Percentiles rank a stretch among this genome's conserved stretches.
These are phyloP conservation scores for Vaccinium darrowii DNA, from an alignment of 148 eudicot species.

Conservation along the genomic window DNA sequence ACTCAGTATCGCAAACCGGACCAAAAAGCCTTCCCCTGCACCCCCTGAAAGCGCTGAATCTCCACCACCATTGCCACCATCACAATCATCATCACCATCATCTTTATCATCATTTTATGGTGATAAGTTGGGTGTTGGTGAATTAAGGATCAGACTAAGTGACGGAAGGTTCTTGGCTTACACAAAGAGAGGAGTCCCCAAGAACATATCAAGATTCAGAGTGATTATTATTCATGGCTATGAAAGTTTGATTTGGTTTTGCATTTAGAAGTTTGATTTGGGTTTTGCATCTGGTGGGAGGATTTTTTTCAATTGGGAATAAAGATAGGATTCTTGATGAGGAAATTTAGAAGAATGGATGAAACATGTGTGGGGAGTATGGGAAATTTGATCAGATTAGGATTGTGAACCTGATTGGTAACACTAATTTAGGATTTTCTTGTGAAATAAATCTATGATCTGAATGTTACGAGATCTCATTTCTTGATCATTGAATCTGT, in stretches of 20 bases:
- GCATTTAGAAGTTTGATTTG: neutral
- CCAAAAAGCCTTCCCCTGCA: slow-evolving; percentile 12
- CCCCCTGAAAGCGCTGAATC: slow-evolving; percentile 8
- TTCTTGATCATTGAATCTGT: no score
- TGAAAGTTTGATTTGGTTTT: slow-evolving; percentile 35
- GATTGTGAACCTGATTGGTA: neutral
- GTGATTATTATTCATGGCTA: slow-evolving; percentile 63
- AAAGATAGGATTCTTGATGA: neutral
- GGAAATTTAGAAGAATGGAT: neutral
- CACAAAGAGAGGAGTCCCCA: slow-evolving; percentile 53
- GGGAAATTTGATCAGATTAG: neutral
- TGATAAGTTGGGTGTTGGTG: slow-evolving; percentile 23
- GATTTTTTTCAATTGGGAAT: neutral
- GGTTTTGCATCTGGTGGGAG: neutral
- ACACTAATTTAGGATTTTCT: neutral
- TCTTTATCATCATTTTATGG: neutral
- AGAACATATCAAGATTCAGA: slow-evolving; percentile 39
- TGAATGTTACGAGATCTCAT: no score
- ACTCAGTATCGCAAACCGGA: slow-evolving; percentile 15
- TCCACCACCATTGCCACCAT: neutral
- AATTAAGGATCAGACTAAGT: slow-evolving; percentile 39
- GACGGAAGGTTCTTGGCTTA: slow-evolving; percentile 68
- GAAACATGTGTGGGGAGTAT: neutral
- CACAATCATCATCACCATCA: no score
- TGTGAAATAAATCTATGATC: neutral